phyloP scores from a whole-genome alignment of 192 early-diverging fungal genomes.

The Backusella tarrabulga region DNA sequence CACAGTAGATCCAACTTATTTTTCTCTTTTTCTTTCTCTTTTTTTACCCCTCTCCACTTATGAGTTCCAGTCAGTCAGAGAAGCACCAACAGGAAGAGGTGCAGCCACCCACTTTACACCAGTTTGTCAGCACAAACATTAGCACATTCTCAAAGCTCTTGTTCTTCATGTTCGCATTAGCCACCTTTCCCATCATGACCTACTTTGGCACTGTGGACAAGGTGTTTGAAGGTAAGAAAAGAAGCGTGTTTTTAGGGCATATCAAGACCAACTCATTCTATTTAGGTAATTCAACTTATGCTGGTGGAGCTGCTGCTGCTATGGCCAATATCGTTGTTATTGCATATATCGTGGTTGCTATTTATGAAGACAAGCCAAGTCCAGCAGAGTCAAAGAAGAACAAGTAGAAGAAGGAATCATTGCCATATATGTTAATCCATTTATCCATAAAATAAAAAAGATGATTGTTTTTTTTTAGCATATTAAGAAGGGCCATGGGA shows the following conservation, averaged over 20 bases:
- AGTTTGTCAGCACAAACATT: not conserved
- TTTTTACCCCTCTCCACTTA: not conserved
- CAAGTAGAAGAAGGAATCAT: not conserved
- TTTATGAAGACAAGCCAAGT: constrained; percentile 37
- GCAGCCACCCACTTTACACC: not conserved
- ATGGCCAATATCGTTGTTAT: constrained; percentile 50
- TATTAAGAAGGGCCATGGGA: not conserved
- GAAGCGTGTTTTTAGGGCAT: not conserved
- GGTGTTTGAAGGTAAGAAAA: constrained; percentile 41
- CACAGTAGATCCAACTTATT: not conserved
- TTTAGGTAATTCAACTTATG: constrained; percentile 51
- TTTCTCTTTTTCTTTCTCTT: not conserved
- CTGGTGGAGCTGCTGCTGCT: constrained; percentile 47
- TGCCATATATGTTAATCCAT: not conserved
- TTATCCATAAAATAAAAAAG: not conserved
- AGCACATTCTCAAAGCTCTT: constrained; percentile 29
- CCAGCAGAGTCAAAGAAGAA: not conserved
- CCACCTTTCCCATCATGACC: constrained; percentile 37
- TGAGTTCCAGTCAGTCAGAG: not conserved
- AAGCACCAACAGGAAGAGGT: not conserved
- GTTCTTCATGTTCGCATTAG: constrained; percentile 44
- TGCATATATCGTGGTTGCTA: constrained; percentile 42
- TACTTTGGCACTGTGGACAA: constrained; percentile 38
- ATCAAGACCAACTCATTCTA: not conserved
- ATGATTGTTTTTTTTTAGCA: not conserved